These are phyloP conservation scores for Boletus sp. DNA, from an alignment of 1,284 basidiomycete genomes.

Conservation along the genomic window DNA sequence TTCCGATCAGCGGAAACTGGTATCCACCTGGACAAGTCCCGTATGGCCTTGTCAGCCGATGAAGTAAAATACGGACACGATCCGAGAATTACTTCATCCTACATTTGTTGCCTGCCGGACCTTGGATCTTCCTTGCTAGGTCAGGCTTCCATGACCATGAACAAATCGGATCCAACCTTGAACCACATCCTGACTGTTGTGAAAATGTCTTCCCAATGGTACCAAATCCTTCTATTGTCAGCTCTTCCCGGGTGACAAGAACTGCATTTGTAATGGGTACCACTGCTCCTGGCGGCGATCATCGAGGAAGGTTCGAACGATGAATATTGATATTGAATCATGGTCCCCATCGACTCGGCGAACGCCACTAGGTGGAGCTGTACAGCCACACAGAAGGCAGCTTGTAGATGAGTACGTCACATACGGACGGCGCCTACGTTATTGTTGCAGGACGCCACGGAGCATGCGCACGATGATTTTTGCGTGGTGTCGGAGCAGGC, in stretches of 20 bases:
- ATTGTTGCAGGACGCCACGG: conserved; percentile 12
- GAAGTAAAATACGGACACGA: conserved; percentile 15
- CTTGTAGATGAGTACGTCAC: conserved; percentile 15
- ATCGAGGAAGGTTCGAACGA: conserved; percentile 7
- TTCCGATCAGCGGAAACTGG: conserved; percentile 1
- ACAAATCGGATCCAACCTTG: conserved; percentile 4
- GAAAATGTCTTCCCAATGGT: background rate
- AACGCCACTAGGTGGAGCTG: conserved; percentile 15
- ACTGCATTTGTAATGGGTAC: background rate
- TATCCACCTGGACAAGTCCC: conserved; percentile 10
- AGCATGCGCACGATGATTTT: conserved; percentile 18
- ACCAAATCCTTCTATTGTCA: background rate
- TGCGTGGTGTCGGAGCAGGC: conserved; percentile 7
- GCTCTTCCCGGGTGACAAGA: background rate
- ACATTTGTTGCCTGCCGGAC: background rate
- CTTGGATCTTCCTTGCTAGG: background rate
- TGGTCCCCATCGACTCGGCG: background rate
- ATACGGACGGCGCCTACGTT: background rate
- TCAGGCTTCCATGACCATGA: conserved; percentile 2
- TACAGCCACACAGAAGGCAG: conserved; percentile 11
- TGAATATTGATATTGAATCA: background rate
- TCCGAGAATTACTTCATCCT: background rate
- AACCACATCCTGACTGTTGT: background rate
- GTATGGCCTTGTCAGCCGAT: conserved; percentile 8
- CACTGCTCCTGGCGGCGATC: conserved; percentile 15